Percentiles rank a stretch among this genome's conserved stretches.
Conservation (phyloP, 2,329 filamentous ascomycete genomes). For the Epichloe sylvatica region DNA sequence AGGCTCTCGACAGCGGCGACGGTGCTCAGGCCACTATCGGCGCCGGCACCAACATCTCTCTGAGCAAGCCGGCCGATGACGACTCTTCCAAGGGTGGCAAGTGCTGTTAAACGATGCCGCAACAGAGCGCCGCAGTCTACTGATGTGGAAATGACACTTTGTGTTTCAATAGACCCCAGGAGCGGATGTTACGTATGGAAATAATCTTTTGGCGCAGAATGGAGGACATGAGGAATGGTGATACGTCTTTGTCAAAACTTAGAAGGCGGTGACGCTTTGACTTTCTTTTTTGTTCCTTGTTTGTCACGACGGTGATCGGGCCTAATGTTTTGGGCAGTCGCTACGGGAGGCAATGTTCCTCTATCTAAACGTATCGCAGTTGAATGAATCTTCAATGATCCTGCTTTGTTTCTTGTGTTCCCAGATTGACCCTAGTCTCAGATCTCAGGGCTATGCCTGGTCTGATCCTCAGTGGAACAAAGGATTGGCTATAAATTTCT, state of each 20-base stretch:
- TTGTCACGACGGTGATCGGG: slow-evolving; percentile 24
- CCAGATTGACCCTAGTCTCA: background rate
- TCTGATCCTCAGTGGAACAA: background rate
- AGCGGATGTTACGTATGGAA: slow-evolving; percentile 21
- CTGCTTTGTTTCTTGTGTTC: background rate
- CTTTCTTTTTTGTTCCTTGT: slow-evolving; percentile 27
- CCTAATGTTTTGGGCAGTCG: slow-evolving; percentile 24
- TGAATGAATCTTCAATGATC: slow-evolving; percentile 24
- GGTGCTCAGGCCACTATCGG: slow-evolving; percentile 65
- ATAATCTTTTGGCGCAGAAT: slow-evolving; percentile 14
- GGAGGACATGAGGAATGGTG: slow-evolving; percentile 21
- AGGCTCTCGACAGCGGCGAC: slow-evolving; percentile 85
- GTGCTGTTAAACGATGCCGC: slow-evolving; percentile 51
- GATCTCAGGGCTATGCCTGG: background rate
- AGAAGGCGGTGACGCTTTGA: slow-evolving; percentile 27
- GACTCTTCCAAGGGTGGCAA: slow-evolving; percentile 61
- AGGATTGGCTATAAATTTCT: no score
- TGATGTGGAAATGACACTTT: slow-evolving; percentile 12
- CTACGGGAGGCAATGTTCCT: slow-evolving; percentile 19
- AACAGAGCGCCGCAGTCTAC: slow-evolving; percentile 2
- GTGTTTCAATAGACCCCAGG: slow-evolving; percentile 21
- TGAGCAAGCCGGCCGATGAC: slow-evolving; percentile 73
- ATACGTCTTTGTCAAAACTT: slow-evolving; percentile 22
- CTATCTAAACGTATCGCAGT: slow-evolving; percentile 21
- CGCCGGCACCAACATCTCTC: slow-evolving; percentile 69